A percentile compares a stretch with the other conserved stretches of the same genome.
These are phyloP conservation scores for Penstemon barbatus DNA, from an alignment of 257 asterid genomes.

Conservation along the genomic window DNA sequence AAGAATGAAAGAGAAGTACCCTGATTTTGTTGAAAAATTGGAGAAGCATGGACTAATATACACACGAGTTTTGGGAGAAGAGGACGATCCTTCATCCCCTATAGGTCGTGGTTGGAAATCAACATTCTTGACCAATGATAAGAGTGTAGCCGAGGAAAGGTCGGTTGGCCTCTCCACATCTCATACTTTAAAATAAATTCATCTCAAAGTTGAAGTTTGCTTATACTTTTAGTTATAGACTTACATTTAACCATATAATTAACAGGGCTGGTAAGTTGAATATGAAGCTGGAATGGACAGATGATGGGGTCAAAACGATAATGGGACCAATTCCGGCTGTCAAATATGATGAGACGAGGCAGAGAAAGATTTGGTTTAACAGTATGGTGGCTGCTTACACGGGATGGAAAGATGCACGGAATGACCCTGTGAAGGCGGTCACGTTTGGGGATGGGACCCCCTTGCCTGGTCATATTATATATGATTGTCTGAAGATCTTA, in stretches of 20 bases:
- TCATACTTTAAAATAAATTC: background rate
- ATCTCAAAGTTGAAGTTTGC: background rate
- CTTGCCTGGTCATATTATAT: conserved; percentile 55
- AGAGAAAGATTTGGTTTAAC: conserved; percentile 81
- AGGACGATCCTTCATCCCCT: conserved; percentile 81
- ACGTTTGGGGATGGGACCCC: conserved; percentile 74
- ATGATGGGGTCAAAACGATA: conserved; percentile 58
- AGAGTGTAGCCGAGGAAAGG: conserved; percentile 85
- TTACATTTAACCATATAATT: background rate
- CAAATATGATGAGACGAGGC: conserved; percentile 54
- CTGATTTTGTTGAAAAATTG: conserved; percentile 67
- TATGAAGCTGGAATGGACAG: conserved; percentile 83
- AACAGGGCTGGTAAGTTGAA: conserved; percentile 77
- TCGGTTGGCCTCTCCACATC: conserved; percentile 24
- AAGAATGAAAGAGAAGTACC: conserved; percentile 66
- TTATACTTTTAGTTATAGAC: no score
- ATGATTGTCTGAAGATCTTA: conserved; percentile 61
- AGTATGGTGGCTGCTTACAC: conserved; percentile 91
- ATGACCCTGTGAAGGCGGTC: conserved; percentile 79
- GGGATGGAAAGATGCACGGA: conserved; percentile 77
- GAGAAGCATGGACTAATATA: conserved; percentile 71
- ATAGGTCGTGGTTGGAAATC: conserved; percentile 96
- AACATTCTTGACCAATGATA: conserved; percentile 69
- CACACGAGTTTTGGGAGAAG: conserved; percentile 71
- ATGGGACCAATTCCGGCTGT: conserved; percentile 91